phyloP scores from a whole-genome alignment of 495 filamentous ascomycete species.

The Neurospora pannonica region DNA sequence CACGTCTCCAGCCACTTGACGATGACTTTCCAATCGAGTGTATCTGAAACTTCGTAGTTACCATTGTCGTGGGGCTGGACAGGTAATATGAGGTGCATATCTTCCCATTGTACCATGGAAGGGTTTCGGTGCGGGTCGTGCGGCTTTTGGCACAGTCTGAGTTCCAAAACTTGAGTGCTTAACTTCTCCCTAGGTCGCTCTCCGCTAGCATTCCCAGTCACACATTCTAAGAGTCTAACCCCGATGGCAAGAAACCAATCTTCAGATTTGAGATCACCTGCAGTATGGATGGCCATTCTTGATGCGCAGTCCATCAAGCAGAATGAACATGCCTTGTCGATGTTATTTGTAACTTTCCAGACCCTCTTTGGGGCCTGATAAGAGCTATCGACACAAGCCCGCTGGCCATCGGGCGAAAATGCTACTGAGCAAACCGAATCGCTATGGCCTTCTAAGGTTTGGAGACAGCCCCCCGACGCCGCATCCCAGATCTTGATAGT shows the following conservation, averaged over 20 bases:
- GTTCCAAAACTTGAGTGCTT: background rate
- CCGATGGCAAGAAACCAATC: background rate
- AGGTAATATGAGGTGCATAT: background rate
- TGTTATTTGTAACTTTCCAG: background rate
- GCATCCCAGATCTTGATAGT: too few relatives aligned
- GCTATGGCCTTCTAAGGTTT: too few relatives aligned
- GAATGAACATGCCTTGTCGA: background rate
- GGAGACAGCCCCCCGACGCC: too few relatives aligned
- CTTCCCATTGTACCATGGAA: too few relatives aligned
- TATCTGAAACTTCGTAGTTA: background rate
- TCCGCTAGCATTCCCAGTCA: too few relatives aligned
- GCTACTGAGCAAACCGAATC: too few relatives aligned
- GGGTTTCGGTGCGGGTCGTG: background rate
- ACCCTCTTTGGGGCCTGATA: background rate
- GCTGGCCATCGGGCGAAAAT: too few relatives aligned
- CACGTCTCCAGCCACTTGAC: background rate
- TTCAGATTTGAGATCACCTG: background rate
- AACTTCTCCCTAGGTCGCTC: too few relatives aligned
- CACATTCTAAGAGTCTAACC: background rate
- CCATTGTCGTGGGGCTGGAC: background rate
- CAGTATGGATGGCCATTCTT: background rate
- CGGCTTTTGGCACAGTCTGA: background rate
- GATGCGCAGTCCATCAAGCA: background rate
- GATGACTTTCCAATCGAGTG: background rate
- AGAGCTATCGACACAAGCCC: too few relatives aligned